Evolutionary conservation across 345 rosid species (phyloP), one percentile per base, ranked within the genome.

Genomic region (Gynandropsis gynandra): DNA sequence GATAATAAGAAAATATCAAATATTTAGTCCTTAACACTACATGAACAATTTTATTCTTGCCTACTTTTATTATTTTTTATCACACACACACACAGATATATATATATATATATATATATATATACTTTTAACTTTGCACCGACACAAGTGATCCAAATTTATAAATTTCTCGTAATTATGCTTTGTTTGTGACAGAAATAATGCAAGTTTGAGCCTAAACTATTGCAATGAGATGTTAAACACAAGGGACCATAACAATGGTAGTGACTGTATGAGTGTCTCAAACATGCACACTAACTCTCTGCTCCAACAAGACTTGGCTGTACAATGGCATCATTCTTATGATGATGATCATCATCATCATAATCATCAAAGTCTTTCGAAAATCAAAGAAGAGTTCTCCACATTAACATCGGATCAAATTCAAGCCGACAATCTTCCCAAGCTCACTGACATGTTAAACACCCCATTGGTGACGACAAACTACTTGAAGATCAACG

Each of bases 361-460:
- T 46, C 54, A 63, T 24, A 56, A 49, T 50, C 64, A 73, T 49
- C 61, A 55, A 18, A 66, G 71, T 34, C 43, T 59, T 42, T 54
- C 66, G 18, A 79, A 69, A 64, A 73, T 75, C 59, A 79, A 79
- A 64, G 73, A 77, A 55, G 83, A 75, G 59, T 53, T 76, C 49
- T 44, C 76, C 13, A 48, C 76, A 27, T 62, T 76, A 32, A 51
- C 29, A 24, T 24, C 29, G 5, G 29, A 24, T 36, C 40, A 36
- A 36, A 36, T 36, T 36, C 40, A 36, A 2, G 56, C 61, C 41
- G 55, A 66, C 51, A 63, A 40, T 32, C 55, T 78, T 41, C 71
- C 76, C 20, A 80, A 56, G 68, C 81, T 79, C 59, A 65, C 88
- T 10, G 80, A 81, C 47, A 75, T 80, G 78, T 61, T 80, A 49